phyloP scores from a whole-genome alignment of 164 flowering plant species.

The Piper betle region DNA sequence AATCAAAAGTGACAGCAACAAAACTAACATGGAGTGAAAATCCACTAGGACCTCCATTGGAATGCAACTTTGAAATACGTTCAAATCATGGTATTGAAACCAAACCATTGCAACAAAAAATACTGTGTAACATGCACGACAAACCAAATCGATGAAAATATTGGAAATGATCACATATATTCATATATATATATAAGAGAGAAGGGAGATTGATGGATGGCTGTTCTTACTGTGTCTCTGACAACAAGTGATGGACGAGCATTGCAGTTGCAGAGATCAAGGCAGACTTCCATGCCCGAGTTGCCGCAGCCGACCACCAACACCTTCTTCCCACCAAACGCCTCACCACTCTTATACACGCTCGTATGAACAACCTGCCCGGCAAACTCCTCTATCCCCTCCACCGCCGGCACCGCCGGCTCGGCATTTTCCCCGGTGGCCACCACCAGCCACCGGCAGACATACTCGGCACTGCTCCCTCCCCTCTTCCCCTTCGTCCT shows the following conservation, averaged over 20 bases:
- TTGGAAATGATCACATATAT: too few species aligned
- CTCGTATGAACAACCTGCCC: conserved; percentile 63
- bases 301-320: conserved; percentile 93
- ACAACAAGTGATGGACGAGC: conserved; percentile 74
- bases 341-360: conserved; percentile 46
- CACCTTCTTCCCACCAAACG: conserved; percentile 43
- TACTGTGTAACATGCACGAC: too few species aligned
- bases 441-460: conserved; percentile 61
- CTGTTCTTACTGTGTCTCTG: conserved; percentile 56
- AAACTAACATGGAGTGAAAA: neutral
- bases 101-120: too few species aligned
- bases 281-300: conserved; percentile 93
- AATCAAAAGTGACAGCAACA: neutral
- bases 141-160: too few species aligned
- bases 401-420: conserved; percentile 45
- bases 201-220: neutral
- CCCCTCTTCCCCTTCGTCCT: conserved; percentile 16
- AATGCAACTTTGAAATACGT: too few species aligned
- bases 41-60: too few species aligned
- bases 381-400: conserved; percentile 43
- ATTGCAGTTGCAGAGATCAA: conserved; percentile 71
- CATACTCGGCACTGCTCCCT: conserved; percentile 34
- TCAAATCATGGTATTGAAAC: too few species aligned
- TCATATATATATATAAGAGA: neutral
- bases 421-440: conserved; percentile 99